A percentile compares a stretch with the other conserved stretches of the same genome.
Conservation (phyloP, 2,329 filamentous ascomycete genomes). For the Colletotrichum tofieldiae region DNA sequence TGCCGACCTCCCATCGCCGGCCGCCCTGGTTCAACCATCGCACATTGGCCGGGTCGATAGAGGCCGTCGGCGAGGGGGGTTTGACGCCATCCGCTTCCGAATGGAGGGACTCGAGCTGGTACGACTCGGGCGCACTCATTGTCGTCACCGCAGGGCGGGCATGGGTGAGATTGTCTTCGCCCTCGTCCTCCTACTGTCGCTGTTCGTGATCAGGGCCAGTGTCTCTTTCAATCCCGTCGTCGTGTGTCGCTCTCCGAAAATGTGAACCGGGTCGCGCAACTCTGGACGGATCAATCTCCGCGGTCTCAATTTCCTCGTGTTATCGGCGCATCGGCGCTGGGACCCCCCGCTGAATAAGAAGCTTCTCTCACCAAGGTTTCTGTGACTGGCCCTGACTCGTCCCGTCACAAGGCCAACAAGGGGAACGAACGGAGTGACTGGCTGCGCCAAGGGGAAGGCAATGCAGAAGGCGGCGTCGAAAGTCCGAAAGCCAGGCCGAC, state of each 20-base stretch:
- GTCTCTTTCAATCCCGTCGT: background rate
- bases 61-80: conserved; percentile 34
- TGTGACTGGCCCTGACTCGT: background rate
- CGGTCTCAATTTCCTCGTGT: background rate
- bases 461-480: background rate
- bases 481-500: background rate
- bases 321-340: conserved; percentile 3
- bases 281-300: background rate
- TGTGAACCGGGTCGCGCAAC: background rate
- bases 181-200: background rate
- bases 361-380: background rate
- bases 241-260: background rate
- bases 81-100: conserved; percentile 45
- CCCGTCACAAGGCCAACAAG: conserved; percentile 4
- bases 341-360: conserved; percentile 10
- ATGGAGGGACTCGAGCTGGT: conserved; percentile 37
- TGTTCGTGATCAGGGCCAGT: background rate
- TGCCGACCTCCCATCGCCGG: conserved; percentile 46
- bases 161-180: background rate
- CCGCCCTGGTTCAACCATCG: conserved; percentile 37
- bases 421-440: background rate
- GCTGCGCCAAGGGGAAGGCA: background rate
- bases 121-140: conserved; percentile 38
- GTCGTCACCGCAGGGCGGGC: conserved; percentile 18
- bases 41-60: conserved; percentile 41